These are phyloP conservation scores for Tricholoma furcatifolium DNA, from an alignment of 768 basidiomycete genomes.

Conservation along the genomic window DNA sequence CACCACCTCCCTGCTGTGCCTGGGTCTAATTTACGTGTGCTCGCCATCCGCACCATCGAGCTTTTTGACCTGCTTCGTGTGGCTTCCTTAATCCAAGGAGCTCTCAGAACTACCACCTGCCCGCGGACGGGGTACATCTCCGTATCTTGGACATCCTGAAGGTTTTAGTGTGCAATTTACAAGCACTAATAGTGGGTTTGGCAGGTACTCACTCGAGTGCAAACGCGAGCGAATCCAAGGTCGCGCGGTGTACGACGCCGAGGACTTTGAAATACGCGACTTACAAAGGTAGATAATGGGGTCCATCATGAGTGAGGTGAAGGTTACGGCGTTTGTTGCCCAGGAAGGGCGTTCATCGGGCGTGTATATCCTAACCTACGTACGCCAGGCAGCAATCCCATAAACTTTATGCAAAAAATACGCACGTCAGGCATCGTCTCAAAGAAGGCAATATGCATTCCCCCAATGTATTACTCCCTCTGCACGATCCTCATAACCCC, in stretches of 20 bases:
- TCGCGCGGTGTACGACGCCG: constrained; percentile 10
- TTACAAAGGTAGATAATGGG: constrained; percentile 11
- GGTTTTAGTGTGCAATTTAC: constrained; percentile 13
- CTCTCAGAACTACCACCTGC: constrained; percentile 13
- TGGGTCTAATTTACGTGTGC: constrained; percentile 14
- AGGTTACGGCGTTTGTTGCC: too few relatives aligned
- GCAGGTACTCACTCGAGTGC: constrained; percentile 4
- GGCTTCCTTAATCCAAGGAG: constrained; percentile 16
- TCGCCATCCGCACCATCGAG: constrained; percentile 14
- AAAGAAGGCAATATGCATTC: constrained; percentile 14
- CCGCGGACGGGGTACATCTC: too few relatives aligned
- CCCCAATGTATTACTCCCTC: constrained; percentile 12
- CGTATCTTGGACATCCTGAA: constrained; percentile 10
- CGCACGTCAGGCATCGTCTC: too few relatives aligned
- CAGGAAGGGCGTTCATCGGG: too few relatives aligned
- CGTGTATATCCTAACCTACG: too few relatives aligned
- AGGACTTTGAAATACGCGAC: constrained; percentile 3
- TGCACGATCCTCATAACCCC: constrained; percentile 12
- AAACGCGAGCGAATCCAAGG: constrained; percentile 7
- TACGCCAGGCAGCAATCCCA: too few relatives aligned
- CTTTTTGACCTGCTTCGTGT: constrained; percentile 14
- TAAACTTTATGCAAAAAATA: constrained; percentile 11
- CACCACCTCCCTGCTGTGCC: too few relatives aligned
- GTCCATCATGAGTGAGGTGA: too few relatives aligned
- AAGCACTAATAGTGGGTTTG: constrained; percentile 1